Evolutionary conservation across 78 protist genomes (phyloP).

Genomic region (Dictyostelium purpureum): DNA sequence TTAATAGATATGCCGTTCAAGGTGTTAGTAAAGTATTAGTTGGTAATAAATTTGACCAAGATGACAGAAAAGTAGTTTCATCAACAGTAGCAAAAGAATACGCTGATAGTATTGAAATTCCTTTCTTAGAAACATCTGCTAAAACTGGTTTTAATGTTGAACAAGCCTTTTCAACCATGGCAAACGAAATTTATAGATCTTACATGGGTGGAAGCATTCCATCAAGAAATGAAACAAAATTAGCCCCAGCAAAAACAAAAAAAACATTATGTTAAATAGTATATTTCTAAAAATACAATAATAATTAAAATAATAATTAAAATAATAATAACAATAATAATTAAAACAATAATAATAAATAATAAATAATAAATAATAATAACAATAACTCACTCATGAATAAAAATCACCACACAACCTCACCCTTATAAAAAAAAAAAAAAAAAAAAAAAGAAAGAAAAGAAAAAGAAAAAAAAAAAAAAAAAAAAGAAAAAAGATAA

Average conservation of each 20-base stretch:
- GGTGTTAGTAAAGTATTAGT: constrained; percentile 72
- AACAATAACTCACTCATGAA: not conserved
- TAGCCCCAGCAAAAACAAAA: not conserved
- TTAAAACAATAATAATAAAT: not conserved
- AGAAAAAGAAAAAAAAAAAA: not conserved
- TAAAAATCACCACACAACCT: not conserved
- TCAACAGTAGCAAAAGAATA: constrained; percentile 58
- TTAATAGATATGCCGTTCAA: constrained; percentile 62
- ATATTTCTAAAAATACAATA: no score
- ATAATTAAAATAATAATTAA: not conserved
- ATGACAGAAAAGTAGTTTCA: constrained; percentile 40
- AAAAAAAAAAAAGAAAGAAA: not conserved
- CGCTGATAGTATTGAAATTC: constrained; percentile 94
- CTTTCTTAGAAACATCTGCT: constrained; percentile 98
- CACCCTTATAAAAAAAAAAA: not conserved
- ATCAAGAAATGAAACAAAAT: not conserved
- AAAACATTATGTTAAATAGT: not conserved
- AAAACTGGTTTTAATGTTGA: constrained; percentile 98
- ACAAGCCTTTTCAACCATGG: constrained; percentile 96
- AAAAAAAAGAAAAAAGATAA: not conserved
- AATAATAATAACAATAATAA: not conserved
- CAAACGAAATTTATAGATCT: constrained; percentile 89
- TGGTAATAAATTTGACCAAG: constrained; percentile 73
- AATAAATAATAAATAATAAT: no score
- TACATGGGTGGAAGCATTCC: not conserved